Base-by-base conservation (phyloP, 306 rosid species). In the Luffa acutangula region DNA sequence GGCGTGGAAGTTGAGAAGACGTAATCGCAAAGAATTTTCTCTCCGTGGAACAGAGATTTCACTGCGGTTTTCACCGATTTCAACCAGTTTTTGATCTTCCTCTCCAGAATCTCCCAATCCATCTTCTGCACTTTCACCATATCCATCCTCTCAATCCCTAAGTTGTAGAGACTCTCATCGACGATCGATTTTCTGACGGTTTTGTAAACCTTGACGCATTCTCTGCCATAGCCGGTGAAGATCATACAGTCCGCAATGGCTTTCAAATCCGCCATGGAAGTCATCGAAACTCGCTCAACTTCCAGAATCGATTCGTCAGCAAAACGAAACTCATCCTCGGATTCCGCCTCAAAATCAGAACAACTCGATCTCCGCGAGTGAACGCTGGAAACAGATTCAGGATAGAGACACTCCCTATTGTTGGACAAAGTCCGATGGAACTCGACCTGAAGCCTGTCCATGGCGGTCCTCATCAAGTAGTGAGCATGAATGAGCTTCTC, bases 241-340 rank as follows among this genome's bases (percentile, higher is more conserved):
- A 83, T 81, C 93, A 89, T 87, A 20, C 91, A 87, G 0, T 87
- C 90, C 0, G 88, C 90, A 65, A 89, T 87, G 0, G 87, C 81
- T 74, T 83, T 87, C 84, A 89, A 83, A 76, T 87, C 87, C 37
- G 58, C 85, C 83, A 83, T 72, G 18, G 66, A 86, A 43, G 72
- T 7, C 63, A 52, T 58, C 3, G 89, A 81, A 6, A 79, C 88
- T 2, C 83, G 77, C 63, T 85, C 90, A 8, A 83, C 78, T 31
- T 84, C 87, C 0, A 81, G 80, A 5, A 85, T 46, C 0, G 83
- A 25, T 2, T 82, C 81, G 0, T 48, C 77, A 2, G 82, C 34
- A 15, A 64, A 41, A 5, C 77, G 58, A 31, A 20, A 34, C 5
- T 87, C 89, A 0, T 84, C 86, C 7, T 86, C 87, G 21, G 88